phyloP scores from a whole-genome alignment of 2,329 filamentous ascomycete species.

The Tolypocladium inflatum region DNA sequence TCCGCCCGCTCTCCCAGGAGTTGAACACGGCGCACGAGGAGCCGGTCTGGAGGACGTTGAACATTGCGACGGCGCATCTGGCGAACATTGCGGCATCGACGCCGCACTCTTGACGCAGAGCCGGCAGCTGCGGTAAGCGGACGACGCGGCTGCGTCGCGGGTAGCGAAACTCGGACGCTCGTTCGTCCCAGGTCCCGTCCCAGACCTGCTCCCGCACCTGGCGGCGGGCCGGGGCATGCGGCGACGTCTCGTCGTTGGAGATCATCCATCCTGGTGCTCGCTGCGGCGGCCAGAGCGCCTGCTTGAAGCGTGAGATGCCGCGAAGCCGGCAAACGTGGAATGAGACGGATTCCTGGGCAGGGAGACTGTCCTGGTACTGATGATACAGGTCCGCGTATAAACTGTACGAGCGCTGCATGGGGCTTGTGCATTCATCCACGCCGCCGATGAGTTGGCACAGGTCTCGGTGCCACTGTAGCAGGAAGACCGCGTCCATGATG shows the following conservation, averaged over 20 bases:
- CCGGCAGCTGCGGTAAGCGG: slow-evolving; percentile 12
- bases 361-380: slow-evolving; percentile 17
- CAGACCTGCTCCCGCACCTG: slow-evolving; percentile 15
- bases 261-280: slow-evolving; percentile 24
- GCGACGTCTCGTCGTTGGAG: slow-evolving; percentile 15
- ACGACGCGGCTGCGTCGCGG: slow-evolving; percentile 21
- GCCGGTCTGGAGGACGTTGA: slow-evolving; percentile 23
- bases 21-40: slow-evolving; percentile 21
- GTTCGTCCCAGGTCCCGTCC: slow-evolving; percentile 17
- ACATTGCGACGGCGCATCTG: slow-evolving; percentile 20
- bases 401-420: slow-evolving; percentile 16
- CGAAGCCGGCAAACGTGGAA: slow-evolving; percentile 21
- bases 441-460: slow-evolving; percentile 19
- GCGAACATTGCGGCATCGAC: slow-evolving; percentile 19
- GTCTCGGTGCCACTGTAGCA: slow-evolving; percentile 22
- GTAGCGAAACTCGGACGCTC: slow-evolving; percentile 14
- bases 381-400: slow-evolving; percentile 21
- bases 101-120: slow-evolving; percentile 10
- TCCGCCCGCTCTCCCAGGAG: slow-evolving; percentile 22
- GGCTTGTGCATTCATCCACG: slow-evolving; percentile 3
- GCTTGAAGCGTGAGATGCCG: slow-evolving; percentile 22
- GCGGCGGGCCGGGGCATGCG: slow-evolving; percentile 9
- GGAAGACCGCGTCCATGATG: slow-evolving; percentile 22
- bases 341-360: slow-evolving; percentile 15
- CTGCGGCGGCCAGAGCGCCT: slow-evolving; percentile 22